Evolutionary conservation across 371 early-diverging fungal genomes (phyloP).

Genomic region (Choanephora cucurbitarum): DNA sequence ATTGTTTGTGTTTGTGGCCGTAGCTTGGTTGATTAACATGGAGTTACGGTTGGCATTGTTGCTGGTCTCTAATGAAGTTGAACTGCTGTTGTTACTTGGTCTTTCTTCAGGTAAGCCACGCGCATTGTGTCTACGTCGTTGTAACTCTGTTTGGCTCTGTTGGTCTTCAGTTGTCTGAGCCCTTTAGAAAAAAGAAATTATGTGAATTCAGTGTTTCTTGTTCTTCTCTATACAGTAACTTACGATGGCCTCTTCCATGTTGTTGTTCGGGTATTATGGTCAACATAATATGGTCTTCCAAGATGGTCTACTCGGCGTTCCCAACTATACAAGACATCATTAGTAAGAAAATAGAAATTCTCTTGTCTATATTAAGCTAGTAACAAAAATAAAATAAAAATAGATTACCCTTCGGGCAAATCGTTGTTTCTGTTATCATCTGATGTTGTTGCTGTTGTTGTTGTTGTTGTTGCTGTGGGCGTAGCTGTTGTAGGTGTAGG

Average conservation of each 20-base stretch:
- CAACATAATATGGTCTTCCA: conserved; percentile 74
- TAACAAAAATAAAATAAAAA: too few species aligned
- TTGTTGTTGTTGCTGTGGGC: not conserved
- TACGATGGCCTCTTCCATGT: conserved; percentile 73
- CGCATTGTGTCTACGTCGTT: conserved; percentile 77
- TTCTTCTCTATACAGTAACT: too few species aligned
- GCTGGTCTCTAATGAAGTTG: conserved; percentile 33
- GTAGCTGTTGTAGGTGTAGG: conserved; percentile 12
- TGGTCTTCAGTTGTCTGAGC: conserved; percentile 53
- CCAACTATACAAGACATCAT: conserved; percentile 62
- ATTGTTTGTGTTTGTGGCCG: conserved; percentile 21
- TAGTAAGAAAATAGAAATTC: not conserved
- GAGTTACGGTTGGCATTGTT: conserved; percentile 15
- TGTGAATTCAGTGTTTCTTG: too few species aligned
- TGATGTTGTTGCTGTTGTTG: conserved; percentile 11
- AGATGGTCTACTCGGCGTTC: conserved; percentile 70
- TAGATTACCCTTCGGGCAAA: conserved; percentile 67
- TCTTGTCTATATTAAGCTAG: conserved; percentile 1
- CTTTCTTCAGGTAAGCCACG: conserved; percentile 76
- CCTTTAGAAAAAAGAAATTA: too few species aligned
- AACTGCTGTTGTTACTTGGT: conserved; percentile 22
- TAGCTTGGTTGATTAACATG: conserved; percentile 8
- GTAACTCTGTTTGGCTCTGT: conserved; percentile 64
- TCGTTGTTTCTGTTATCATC: conserved; percentile 48
- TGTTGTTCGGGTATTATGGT: conserved; percentile 69